Conservation (phyloP, 352 stramenopile species). For the Phytophthora uliginosa region DNA sequence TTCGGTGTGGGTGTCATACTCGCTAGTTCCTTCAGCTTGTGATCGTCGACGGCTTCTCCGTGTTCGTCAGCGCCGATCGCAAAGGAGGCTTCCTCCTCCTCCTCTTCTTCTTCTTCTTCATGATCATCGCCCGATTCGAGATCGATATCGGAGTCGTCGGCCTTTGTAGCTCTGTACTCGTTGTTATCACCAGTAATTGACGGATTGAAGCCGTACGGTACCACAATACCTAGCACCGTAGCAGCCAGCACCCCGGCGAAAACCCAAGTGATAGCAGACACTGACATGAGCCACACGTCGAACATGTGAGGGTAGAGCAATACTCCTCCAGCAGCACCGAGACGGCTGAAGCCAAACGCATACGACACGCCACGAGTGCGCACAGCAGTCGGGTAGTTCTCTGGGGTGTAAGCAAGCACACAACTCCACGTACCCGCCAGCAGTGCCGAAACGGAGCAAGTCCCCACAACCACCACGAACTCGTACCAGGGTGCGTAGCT, state of each 20-base stretch:
- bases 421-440: slow-evolving; percentile 34
- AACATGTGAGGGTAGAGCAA: slow-evolving; percentile 47
- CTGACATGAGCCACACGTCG: slow-evolving; percentile 43
- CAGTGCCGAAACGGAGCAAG: slow-evolving; percentile 23
- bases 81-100: not conserved
- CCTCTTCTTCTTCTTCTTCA: slow-evolving; percentile 1
- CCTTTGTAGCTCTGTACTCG: not conserved
- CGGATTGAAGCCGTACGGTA: slow-evolving; percentile 28
- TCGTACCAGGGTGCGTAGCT: slow-evolving; percentile 43
- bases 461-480: slow-evolving; percentile 26
- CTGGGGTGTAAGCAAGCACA: slow-evolving; percentile 34
- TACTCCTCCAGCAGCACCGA: slow-evolving; percentile 24
- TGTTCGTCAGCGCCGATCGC: slow-evolving; percentile 4
- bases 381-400: slow-evolving; percentile 23
- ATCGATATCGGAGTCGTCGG: slow-evolving; percentile 19
- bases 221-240: slow-evolving; percentile 26
- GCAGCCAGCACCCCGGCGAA: slow-evolving; percentile 32
- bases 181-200: not conserved
- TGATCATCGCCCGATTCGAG: slow-evolving; percentile 8
- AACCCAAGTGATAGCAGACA: slow-evolving; percentile 36
- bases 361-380: slow-evolving; percentile 33
- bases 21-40: not conserved
- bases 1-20: not conserved
- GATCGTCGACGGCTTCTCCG: not conserved
- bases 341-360: slow-evolving; percentile 36